phyloP scores from a whole-genome alignment of 1,139 yeast genomes.

The Pichia sp. region DNA sequence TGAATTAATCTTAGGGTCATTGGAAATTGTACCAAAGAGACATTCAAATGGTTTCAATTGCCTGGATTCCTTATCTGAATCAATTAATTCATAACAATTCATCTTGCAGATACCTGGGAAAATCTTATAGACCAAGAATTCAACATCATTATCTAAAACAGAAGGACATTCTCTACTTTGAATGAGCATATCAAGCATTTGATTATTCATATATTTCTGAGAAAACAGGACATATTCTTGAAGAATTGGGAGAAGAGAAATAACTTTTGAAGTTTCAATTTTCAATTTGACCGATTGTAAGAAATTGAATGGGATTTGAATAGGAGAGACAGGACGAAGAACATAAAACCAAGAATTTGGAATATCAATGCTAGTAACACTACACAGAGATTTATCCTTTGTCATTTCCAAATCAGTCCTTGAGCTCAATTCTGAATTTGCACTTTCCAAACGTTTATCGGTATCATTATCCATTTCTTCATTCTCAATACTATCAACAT shows the following conservation, averaged over 20 bases:
- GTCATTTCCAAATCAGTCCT: not conserved
- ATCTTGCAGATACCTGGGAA: slow-evolving; percentile 30
- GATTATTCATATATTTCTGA: slow-evolving; percentile 15
- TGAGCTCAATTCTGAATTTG: not conserved
- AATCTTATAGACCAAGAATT: slow-evolving; percentile 20
- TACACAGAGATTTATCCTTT: slow-evolving; percentile 1
- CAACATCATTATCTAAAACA: slow-evolving; percentile 24
- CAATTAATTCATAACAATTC: slow-evolving; percentile 25
- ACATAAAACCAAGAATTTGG: slow-evolving; percentile 62
- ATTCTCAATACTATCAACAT: slow-evolving; percentile 2
- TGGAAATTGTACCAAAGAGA: slow-evolving; percentile 19
- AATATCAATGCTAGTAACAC: slow-evolving; percentile 20
- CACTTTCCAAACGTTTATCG: not conserved
- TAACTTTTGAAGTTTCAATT: slow-evolving; percentile 22
- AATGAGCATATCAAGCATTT: slow-evolving; percentile 10
- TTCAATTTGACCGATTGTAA: slow-evolving; percentile 36
- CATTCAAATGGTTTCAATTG: slow-evolving; percentile 25
- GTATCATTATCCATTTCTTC: not conserved
- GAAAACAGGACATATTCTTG: slow-evolving; percentile 31
- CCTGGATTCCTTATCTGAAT: slow-evolving; percentile 14
- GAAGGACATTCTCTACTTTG: slow-evolving; percentile 25
- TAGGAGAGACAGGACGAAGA: slow-evolving; percentile 57
- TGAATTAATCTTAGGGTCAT: not conserved
- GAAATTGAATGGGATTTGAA: slow-evolving; percentile 55
- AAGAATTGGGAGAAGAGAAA: slow-evolving; percentile 28